Evolutionary conservation across 1,284 basidiomycete genomes (phyloP).

Genomic region (Meira nashicola): DNA sequence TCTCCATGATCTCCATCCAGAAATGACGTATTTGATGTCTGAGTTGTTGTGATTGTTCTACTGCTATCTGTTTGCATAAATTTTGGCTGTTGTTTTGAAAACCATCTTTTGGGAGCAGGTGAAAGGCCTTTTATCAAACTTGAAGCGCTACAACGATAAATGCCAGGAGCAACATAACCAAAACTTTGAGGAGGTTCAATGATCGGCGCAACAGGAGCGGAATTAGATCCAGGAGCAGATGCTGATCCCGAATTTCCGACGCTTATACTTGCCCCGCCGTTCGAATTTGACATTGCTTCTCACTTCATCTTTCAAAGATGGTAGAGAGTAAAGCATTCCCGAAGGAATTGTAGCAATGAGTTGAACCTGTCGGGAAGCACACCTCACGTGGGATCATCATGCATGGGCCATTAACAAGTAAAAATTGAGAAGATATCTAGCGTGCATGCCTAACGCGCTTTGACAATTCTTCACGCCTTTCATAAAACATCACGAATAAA

Average conservation of each 20-base stretch:
- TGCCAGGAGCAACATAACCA: constrained; percentile 37
- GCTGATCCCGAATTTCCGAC: neutral
- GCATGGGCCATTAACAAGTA: no score
- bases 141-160: constrained; percentile 31
- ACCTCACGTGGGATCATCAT: no score
- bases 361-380: no score
- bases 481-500: no score
- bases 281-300: neutral
- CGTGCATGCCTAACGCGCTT: no score
- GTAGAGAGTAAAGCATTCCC: no score
- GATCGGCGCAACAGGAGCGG: constrained; percentile 17
- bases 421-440: no score
- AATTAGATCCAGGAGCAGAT: neutral
- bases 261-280: neutral
- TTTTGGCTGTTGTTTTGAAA: neutral
- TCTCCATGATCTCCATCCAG: no score
- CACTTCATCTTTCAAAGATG: no score
- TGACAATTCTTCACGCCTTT: no score
- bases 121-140: constrained; percentile 7
- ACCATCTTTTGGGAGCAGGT: neutral
- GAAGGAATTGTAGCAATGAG: no score
- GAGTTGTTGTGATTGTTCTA: neutral
- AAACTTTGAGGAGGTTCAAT: constrained; percentile 37
- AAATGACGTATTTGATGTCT: neutral
- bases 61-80: neutral